Evolutionary conservation across 257 asterid species (phyloP).

Genomic region (Verbascum thapsus): DNA sequence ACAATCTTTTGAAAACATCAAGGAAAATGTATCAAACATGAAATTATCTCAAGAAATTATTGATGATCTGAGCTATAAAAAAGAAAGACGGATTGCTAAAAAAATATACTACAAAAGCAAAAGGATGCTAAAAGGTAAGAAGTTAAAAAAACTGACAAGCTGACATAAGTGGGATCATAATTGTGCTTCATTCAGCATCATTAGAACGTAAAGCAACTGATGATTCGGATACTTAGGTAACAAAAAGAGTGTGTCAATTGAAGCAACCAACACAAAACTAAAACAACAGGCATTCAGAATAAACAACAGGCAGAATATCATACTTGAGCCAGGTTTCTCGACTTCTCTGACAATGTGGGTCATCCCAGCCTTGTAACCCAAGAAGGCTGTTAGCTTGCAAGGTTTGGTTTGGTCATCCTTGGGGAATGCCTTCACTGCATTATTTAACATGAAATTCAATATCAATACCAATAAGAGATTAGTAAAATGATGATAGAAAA

Average conservation of each 20-base stretch:
- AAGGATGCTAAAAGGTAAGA: no score
- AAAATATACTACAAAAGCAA: no score
- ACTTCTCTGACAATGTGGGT: constrained; percentile 96
- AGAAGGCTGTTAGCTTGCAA: constrained; percentile 77
- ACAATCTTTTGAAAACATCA: no score
- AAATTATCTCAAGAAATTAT: no score
- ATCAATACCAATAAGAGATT: background rate
- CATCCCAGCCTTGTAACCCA: constrained; percentile 97
- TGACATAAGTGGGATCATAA: no score
- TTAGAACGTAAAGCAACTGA: background rate
- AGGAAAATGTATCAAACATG: no score
- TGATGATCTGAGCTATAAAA: background rate
- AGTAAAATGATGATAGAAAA: background rate
- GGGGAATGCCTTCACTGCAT: constrained; percentile 92
- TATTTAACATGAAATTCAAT: background rate
- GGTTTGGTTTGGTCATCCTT: constrained; percentile 80
- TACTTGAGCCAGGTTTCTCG: constrained; percentile 95
- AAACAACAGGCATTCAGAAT: background rate
- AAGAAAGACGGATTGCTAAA: background rate
- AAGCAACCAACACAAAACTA: background rate
- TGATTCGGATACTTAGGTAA: background rate
- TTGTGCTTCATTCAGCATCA: no score
- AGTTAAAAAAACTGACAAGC: background rate
- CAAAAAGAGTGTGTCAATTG: background rate
- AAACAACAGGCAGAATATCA: background rate